Conservation (phyloP, 768 basidiomycete genomes). For the Terana coerulea region DNA sequence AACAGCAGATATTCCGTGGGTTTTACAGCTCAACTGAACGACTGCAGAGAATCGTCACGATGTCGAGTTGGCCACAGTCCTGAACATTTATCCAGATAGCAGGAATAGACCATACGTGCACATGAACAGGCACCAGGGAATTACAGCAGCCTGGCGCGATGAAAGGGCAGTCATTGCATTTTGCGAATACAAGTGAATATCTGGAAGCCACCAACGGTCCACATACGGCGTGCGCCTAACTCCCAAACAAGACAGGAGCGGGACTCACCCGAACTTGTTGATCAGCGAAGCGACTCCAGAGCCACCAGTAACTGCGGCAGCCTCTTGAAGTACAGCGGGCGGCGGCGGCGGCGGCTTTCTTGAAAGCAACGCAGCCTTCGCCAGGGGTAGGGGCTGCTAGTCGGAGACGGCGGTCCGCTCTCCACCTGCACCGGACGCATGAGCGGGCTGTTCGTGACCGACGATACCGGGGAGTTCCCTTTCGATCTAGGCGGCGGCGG, state of each 20-base stretch:
- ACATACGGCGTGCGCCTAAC: background rate
- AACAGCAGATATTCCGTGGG: too few species aligned
- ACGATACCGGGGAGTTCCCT: conserved; percentile 31
- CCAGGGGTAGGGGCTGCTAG: background rate
- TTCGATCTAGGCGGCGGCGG: conserved; percentile 49
- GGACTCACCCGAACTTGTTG: conserved; percentile 47
- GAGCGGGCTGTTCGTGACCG: conserved; percentile 44
- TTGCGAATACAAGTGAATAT: too few species aligned
- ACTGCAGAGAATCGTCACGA: too few species aligned
- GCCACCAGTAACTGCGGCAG: background rate
- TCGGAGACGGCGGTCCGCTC: conserved; percentile 3
- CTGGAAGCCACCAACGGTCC: too few species aligned
- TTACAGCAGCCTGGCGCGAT: too few species aligned
- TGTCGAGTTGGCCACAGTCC: too few species aligned
- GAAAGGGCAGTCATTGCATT: too few species aligned
- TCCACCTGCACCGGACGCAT: conserved; percentile 42
- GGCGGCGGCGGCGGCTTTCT: conserved; percentile 16
- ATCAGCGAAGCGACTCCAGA: conserved; percentile 40
- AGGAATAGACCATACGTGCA: too few species aligned
- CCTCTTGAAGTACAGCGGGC: background rate
- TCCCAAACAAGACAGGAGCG: background rate
- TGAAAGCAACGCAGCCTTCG: conserved; percentile 1
- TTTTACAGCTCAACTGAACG: too few species aligned
- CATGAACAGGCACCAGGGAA: too few species aligned
- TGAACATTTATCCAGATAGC: too few species aligned